Evolutionary conservation across 2,329 filamentous ascomycete genomes (phyloP).

Genomic region (Pyrenophora graminea): DNA sequence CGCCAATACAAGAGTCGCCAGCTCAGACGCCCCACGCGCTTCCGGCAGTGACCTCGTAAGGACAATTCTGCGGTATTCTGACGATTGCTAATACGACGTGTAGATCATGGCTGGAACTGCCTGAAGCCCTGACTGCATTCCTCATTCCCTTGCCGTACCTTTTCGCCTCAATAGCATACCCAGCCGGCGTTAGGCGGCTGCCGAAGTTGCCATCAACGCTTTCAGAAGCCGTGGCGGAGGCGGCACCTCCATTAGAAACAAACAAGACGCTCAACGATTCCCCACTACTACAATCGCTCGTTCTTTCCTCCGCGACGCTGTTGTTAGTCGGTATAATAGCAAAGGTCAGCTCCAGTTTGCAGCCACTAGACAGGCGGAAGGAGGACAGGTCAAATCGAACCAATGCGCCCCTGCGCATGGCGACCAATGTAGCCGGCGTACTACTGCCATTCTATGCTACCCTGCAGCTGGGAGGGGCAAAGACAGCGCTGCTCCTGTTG

Average conservation of each 20-base stretch:
- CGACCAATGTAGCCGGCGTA: conserved; percentile 48
- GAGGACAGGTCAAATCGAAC: conserved; percentile 9
- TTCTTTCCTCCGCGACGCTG: conserved; percentile 53
- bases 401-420: conserved; percentile 26
- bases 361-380: conserved; percentile 45
- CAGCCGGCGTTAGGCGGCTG: conserved; percentile 21
- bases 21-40: conserved; percentile 19
- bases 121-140: conserved; percentile 56
- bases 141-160: conserved; percentile 56
- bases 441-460: conserved; percentile 61
- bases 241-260: conserved; percentile 14
- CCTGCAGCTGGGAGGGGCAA: conserved; percentile 58
- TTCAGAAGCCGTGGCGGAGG: conserved; percentile 30
- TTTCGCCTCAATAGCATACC: conserved; percentile 53
- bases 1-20: conserved; percentile 40
- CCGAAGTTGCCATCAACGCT: conserved; percentile 25
- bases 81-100: conserved; percentile 1
- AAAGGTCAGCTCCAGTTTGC: conserved; percentile 32
- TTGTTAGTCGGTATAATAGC: conserved; percentile 51
- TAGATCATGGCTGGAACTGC: conserved; percentile 45
- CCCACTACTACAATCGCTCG: conserved; percentile 51
- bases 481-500: conserved; percentile 58
- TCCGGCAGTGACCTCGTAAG: conserved; percentile 27
- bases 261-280: conserved; percentile 18
- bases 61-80: background rate